Conservation (phyloP, 495 filamentous ascomycete species). For the Penicillium desertorum region DNA sequence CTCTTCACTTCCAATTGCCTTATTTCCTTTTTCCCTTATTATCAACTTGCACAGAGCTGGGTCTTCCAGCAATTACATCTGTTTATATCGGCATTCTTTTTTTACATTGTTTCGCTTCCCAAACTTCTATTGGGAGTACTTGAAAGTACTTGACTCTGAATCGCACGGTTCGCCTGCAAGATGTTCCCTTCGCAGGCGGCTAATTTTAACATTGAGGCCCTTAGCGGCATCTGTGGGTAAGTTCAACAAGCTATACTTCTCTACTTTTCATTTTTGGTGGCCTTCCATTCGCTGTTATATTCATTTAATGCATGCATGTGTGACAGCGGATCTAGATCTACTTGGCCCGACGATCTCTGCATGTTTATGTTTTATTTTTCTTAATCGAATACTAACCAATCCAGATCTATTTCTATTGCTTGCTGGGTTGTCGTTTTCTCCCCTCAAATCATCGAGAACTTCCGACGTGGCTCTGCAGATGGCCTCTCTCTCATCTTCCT, state of each 20-base stretch:
- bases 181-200: conserved; percentile 72
- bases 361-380: conserved; percentile 3
- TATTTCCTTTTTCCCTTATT: not conserved
- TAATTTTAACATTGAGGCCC: conserved; percentile 77
- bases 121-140: not conserved
- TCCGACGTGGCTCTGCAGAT: conserved; percentile 80
- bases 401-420: conserved; percentile 90
- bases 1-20: conserved; percentile 5
- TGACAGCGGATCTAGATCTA: not conserved
- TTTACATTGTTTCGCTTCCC: conserved; percentile 13
- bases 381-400: conserved; percentile 6
- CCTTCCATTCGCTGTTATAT: not conserved
- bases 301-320: not conserved
- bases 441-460: conserved; percentile 95
- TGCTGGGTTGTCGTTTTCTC: conserved; percentile 99
- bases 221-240: conserved; percentile 86
- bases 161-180: conserved; percentile 18
- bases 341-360: conserved; percentile 12
- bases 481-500: conserved; percentile 89
- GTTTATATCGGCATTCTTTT: not conserved
- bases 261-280: conserved; percentile 5
- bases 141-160: not conserved
- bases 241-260: conserved; percentile 20
- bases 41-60: not conserved
- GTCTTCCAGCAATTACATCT: not conserved